Base-by-base conservation (phyloP, 208 protist species). In the Leishmania aethiopica region DNA sequence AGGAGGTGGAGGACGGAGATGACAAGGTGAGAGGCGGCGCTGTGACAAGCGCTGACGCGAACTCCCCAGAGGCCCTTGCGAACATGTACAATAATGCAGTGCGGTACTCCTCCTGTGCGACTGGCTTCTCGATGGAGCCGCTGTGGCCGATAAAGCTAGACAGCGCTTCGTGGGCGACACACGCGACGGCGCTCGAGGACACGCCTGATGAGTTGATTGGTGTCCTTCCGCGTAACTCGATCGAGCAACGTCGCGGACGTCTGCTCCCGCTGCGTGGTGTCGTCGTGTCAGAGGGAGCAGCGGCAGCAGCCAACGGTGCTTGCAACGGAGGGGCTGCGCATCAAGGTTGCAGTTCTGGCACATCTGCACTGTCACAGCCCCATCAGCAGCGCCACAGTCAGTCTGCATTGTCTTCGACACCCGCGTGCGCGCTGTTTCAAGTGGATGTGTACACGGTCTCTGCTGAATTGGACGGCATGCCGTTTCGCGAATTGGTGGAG, bases 391-490 rank as follows among this genome's bases (percentile, higher is more conserved):
- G n/a, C 3, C 71, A 53, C 28, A 32, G 22, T 6, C 32, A 47
- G n/a, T 55, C 66, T 45, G 19, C 66, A 28, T 28, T 13, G 35
- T 47, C 35, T 51, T 47, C 17, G 42, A 13, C 35, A 25, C 45
- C 45, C 47, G 7, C 72, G 32, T 53, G 45, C 15, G 32, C 10
- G 17, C 35, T 60, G 15, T 60, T 76, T 49, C 79, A 75, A 49
- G 37, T 82, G 45, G 85, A 92, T 76, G 87, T 90, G 40, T 90
- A 88, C 83, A 79, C 79, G 3, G 89, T 92, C 1, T 80, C 84
- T 62, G 74, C 57, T n/a, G 87, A 69, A 47, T 78, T 90, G 51
- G 80, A 90, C 47, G 89, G 89, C 1, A 32, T 67, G 64, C 60
- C 87, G 13, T 84, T 89, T 66, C 85, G 70, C 1, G 32, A 77